Percentiles rank a stretch among this genome's conserved stretches.
Conservation (phyloP, 1,284 basidiomycete species). For the Ustilago curta region DNA sequence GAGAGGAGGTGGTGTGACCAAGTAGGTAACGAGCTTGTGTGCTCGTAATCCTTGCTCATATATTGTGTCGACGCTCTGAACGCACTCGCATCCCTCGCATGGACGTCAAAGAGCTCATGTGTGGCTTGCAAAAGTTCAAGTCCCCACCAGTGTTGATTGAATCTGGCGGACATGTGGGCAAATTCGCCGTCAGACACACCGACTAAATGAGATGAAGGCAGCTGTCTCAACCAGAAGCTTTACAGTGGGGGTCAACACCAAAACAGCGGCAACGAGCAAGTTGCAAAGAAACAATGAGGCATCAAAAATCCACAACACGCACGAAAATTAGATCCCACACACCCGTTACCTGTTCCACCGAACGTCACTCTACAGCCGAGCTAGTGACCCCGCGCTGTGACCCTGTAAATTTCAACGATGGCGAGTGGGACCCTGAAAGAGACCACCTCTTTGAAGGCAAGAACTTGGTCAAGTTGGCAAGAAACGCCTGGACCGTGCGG, state of each 20-base stretch:
- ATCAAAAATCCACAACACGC: not conserved
- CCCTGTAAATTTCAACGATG: not conserved
- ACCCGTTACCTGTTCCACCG: too few species aligned
- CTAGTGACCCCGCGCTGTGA: slow-evolving; percentile 2
- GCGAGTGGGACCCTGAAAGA: slow-evolving; percentile 19
- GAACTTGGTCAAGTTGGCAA: not conserved
- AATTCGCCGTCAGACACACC: too few species aligned
- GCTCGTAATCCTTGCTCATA: not conserved
- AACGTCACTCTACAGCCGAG: slow-evolving; percentile 32
- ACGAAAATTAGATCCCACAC: not conserved
- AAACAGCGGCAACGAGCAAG: too few species aligned
- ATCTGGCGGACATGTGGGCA: too few species aligned
- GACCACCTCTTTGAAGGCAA: not conserved
- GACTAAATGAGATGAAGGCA: too few species aligned
- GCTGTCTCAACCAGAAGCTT: too few species aligned
- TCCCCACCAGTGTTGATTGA: too few species aligned
- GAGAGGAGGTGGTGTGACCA: not conserved
- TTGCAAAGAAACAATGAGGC: too few species aligned
- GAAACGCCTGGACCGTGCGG: not conserved
- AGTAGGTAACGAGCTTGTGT: not conserved
- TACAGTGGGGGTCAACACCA: too few species aligned
- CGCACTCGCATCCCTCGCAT: not conserved
- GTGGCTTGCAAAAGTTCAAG: not conserved
- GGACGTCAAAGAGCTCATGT: not conserved
- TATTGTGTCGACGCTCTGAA: not conserved